Base-by-base conservation (phyloP, 345 rosid genomes). In the Nasturtium officinale region DNA sequence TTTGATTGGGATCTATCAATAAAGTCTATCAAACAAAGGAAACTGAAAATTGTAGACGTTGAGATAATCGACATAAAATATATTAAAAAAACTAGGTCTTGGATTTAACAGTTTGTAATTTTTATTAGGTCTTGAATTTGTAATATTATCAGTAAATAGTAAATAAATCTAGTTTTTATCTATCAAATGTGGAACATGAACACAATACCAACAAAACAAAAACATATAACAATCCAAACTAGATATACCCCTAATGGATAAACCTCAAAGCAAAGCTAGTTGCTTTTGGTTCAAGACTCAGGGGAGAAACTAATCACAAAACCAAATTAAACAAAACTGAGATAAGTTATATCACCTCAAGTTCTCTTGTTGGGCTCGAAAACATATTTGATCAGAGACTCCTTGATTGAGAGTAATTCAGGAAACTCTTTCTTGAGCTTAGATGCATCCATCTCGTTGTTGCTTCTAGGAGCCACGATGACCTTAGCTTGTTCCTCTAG, bases 401-500 rank as follows among this genome's bases (percentile, higher is more conserved):
- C 89, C 50, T 72, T 83, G 65, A 85, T 82, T 9, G 87, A 65
- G 38, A 81, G 76, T 78, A 85, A 35, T 11, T 73, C 82, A 48
- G 85, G 85, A 32, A 85, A 85, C 80, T 85, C 85, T 20, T 56
- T 57, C 77, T 78, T 85, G 23, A 85, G 58, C 81, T 83, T 85
- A 35, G 78, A 53, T 16, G 82, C 81, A 17, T 85, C 85, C 83
- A 85, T 33, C 68, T 83, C 87, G 43, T 83, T 83, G 84, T 83
- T 83, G 67, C 89, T 83, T 40, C 85, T 78, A 8, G 89, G 81
- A 32, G 83, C 89, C 20, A 74, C 71, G 4, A 82, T 82, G 71
- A 83, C 85, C 21, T 78, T 82, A n/a, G 83, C 84, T 55, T 82
- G 85, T 60, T 85, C 85, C 65, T 85, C 85, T 74, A 82, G 26